Evolutionary conservation across 352 stramenopile genomes (phyloP), one percentile per base, ranked within the genome.

Genomic region (Globisporangium sylvaticum): DNA sequence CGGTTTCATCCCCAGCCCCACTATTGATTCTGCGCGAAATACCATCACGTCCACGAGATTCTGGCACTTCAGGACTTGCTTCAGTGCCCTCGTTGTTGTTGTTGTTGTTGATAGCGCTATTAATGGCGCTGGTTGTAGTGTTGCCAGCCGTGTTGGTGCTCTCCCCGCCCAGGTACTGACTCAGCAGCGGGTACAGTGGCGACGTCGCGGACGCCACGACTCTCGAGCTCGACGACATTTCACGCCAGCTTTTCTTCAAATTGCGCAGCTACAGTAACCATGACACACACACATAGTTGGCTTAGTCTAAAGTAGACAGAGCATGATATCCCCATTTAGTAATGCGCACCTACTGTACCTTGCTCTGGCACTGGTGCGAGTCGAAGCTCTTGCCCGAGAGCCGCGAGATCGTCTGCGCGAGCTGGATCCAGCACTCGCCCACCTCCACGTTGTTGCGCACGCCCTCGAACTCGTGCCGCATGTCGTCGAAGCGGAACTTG

Each of bases 281-380:
- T 9, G 31, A 8, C 31, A 56, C 24, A 42, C 10, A 29, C 37
- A 57, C 37, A 62, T 34, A 7, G 25, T 53, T 25, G n/a, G 7
- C 31, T 27, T 54, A 54, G 46, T 29, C 3, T 14, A 22, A 54
- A 27, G 8, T 14, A 22, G 12, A 63, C 14, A 53, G 8, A 12
- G 27, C 2, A 63, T 14, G 5, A 48, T 18, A 14, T 10, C 22
- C 8, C 58, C 20, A 63, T 55, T 12, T 52, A 52, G 44, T 56
- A 0, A 55, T 7, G 39, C 14, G 37, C n/a, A 57, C 64, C 10
- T n/a, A n/a, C n/a, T n/a, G n/a, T 25, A 68, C 64, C 27, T 68
- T 68, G 64, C 64, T 68, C 46, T 68, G 64, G 64, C 64, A 68
- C 56, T 68, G 64, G 18, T 68, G 54, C 42, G 64, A 68, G 56